Evolutionary conservation across 352 stramenopile genomes (phyloP), one percentile per base, ranked within the genome.

Genomic region (Elongisporangium anandrum): DNA sequence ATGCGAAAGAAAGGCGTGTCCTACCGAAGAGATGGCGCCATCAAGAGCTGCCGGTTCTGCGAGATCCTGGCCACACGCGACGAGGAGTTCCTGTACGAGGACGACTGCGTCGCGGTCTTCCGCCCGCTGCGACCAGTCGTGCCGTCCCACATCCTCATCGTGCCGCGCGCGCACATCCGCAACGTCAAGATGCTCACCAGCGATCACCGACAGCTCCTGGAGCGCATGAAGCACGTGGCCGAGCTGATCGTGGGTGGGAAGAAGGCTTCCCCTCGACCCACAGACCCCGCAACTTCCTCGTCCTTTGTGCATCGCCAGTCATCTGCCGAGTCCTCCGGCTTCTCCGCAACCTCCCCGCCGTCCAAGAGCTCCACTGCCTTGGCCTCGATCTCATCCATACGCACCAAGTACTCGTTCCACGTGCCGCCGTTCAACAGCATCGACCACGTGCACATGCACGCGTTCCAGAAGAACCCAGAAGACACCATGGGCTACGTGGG

Each of bases 401-500:
- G 24, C 7, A 34, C 24, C 7, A 34, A 34, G 24, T 34, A 8
- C 24, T 34, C 86, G 1, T 95, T 95, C 64, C 86, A 95, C 65
- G 81, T 74, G 20, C 86, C 86, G 10, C 86, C 86, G n/a, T 95
- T 95, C 66, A 95, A 95, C 74, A 92, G 81, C 64, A 95, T 95
- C 64, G 86, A 95, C 66, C 86, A 95, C 66, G 82, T 95, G 45
- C 86, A 95, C 76, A 94, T 95, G 84, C 86, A 95, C 68, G 84
- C 83, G 17, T 94, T 95, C 59, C 24, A 34, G 24, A 7, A 34
- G 7, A 34, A 34, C 24, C 24, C 24, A 34, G 24, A 34, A 9
- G 59, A 60, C 45, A 67, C 57, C 12, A 52, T 85, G 20, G 77
- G 80, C 10, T 83, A 78, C 51, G 80, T 87, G 26, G 81, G 81